These are phyloP conservation scores for Massarina eburnea DNA, from an alignment of 2,329 filamentous ascomycete species.

Conservation along the genomic window DNA sequence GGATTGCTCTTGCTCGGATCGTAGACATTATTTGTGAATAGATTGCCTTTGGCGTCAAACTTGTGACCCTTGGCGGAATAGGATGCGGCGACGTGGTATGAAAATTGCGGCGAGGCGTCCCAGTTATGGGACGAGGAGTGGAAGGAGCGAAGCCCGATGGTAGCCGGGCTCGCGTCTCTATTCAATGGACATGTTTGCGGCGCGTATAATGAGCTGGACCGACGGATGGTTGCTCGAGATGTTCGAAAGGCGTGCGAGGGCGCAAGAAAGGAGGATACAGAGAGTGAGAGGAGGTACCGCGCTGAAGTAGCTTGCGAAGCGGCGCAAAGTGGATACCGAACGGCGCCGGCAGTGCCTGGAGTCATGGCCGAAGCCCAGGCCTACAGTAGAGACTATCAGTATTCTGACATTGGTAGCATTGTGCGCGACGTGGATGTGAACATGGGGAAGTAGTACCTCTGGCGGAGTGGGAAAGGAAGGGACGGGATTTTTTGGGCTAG, in stretches of 20 bases:
- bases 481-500: conserved; percentile 33
- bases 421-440: conserved; percentile 3
- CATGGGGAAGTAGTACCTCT: conserved; percentile 28
- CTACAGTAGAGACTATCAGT: conserved; percentile 12
- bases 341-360: conserved; percentile 34
- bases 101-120: conserved; percentile 32
- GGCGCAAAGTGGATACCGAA: conserved; percentile 20
- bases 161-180: conserved; percentile 30
- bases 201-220: conserved; percentile 15
- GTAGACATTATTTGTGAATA: conserved; percentile 37
- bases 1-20: conserved; percentile 27
- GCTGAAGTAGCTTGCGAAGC: conserved; percentile 27
- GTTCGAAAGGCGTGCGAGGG: conserved; percentile 25
- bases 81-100: conserved; percentile 45
- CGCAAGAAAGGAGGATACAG: conserved; percentile 31
- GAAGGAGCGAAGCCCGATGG: conserved; percentile 31
- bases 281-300: conserved; percentile 33
- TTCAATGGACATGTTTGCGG: conserved; percentile 34
- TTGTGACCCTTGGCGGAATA: conserved; percentile 44
- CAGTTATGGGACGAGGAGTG: conserved; percentile 32
- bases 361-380: conserved; percentile 43
- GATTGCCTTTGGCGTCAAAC: conserved; percentile 40
- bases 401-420: background rate
- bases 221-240: conserved; percentile 17
- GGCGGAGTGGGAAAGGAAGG: conserved; percentile 20